These are phyloP conservation scores for Papiliotrema fonsecae DNA, from an alignment of 1,284 basidiomycete species.

Conservation along the genomic window DNA sequence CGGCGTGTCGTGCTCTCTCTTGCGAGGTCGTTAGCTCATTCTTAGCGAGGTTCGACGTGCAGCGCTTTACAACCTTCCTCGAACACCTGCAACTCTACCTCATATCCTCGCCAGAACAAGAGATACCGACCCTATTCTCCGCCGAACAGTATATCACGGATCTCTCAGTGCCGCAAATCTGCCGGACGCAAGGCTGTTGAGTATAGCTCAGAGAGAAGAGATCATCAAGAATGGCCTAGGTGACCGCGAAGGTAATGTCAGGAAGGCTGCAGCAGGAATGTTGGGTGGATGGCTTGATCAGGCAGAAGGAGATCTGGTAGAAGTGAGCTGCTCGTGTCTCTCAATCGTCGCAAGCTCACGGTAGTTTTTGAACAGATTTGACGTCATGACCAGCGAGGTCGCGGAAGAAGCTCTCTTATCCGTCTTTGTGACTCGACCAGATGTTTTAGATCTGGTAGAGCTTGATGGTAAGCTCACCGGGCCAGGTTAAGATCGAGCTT, in stretches of 20 bases:
- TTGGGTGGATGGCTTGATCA: slow-evolving; percentile 72
- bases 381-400: slow-evolving; percentile 56
- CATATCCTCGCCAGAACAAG: slow-evolving; percentile 73
- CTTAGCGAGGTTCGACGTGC: slow-evolving; percentile 84
- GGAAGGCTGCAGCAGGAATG: slow-evolving; percentile 70
- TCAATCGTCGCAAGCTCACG: neutral
- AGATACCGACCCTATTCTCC: slow-evolving; percentile 76
- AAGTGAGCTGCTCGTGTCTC: slow-evolving; percentile 20
- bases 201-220: slow-evolving; percentile 70
- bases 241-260: slow-evolving; percentile 79
- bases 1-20: neutral
- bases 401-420: slow-evolving; percentile 65
- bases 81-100: slow-evolving; percentile 59
- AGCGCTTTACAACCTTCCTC: slow-evolving; percentile 72
- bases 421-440: slow-evolving; percentile 59
- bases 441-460: slow-evolving; percentile 61
- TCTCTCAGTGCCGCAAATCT: slow-evolving; percentile 55
- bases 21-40: neutral
- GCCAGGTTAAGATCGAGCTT: neutral
- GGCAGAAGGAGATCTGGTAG: slow-evolving; percentile 51
- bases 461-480: slow-evolving; percentile 60
- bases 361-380: slow-evolving; percentile 61
- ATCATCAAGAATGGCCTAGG: slow-evolving; percentile 77
- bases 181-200: slow-evolving; percentile 64
- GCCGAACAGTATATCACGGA: slow-evolving; percentile 72